Evolutionary conservation across 2,329 filamentous ascomycete genomes (phyloP).

Genomic region (Colletotrichum eremochloae): DNA sequence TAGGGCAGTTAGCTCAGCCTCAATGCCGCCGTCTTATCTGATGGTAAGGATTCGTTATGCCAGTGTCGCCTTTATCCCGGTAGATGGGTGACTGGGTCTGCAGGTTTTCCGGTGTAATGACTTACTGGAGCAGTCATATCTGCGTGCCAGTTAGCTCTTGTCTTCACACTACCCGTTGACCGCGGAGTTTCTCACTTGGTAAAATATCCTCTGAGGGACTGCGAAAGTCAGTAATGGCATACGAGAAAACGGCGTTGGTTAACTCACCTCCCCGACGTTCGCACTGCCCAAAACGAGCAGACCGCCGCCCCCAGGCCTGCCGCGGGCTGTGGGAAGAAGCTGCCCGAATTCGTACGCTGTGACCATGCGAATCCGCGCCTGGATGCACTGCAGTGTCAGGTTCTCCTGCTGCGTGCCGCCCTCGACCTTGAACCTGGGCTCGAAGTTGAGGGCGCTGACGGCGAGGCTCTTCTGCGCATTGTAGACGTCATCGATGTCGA

Average conservation of each 20-base stretch:
- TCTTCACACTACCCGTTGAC: not conserved
- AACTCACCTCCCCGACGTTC: conserved; percentile 67
- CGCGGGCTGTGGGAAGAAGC: conserved; percentile 70
- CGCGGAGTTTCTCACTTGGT: conserved; percentile 67
- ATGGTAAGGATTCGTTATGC: not conserved
- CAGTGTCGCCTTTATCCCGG: not conserved
- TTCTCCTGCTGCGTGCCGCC: conserved; percentile 74
- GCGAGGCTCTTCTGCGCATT: conserved; percentile 72
- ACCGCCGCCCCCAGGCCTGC: conserved; percentile 67
- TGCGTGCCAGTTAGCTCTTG: not conserved
- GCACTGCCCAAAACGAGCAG: conserved; percentile 76
- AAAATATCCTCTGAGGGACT: conserved; percentile 59
- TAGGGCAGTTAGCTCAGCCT: conserved; percentile 21
- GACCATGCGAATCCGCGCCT: conserved; percentile 71
- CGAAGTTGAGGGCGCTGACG: conserved; percentile 69
- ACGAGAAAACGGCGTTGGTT: conserved; percentile 4
- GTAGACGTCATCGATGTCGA: conserved; percentile 79
- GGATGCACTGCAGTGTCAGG: conserved; percentile 66
- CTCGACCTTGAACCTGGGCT: conserved; percentile 69
- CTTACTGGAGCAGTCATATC: conserved; percentile 42
- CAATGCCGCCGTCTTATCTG: not conserved
- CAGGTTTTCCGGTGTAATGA: not conserved
- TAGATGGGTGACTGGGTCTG: not conserved
- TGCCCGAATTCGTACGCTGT: conserved; percentile 71
- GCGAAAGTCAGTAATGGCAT: conserved; percentile 47